Evolutionary conservation across 495 filamentous ascomycete genomes (phyloP).

Genomic region (Podospora sp.): DNA sequence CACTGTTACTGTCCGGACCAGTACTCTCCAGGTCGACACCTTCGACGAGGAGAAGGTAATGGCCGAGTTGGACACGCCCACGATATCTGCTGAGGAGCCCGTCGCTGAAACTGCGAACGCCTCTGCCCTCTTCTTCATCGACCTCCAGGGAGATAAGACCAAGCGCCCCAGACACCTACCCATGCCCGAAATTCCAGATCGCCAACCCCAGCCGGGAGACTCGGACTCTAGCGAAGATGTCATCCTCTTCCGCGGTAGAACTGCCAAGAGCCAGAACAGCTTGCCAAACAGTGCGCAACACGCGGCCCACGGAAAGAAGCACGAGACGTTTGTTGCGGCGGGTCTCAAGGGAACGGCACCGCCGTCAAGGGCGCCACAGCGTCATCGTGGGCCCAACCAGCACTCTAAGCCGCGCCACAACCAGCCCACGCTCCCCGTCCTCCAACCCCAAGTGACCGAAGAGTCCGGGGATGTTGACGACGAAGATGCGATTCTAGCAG

Average conservation of each 20-base stretch:
- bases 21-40: background rate
- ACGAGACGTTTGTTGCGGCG: background rate
- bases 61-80: background rate
- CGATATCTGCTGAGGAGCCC: background rate
- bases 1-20: background rate
- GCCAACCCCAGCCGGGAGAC: slow-evolving; percentile 38
- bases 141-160: slow-evolving; percentile 28
- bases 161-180: background rate
- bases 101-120: background rate
- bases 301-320: background rate
- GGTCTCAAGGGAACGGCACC: background rate
- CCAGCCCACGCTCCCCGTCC: background rate
- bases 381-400: background rate
- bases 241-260: slow-evolving; percentile 65
- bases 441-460: slow-evolving; percentile 9
- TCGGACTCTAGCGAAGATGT: slow-evolving; percentile 67
- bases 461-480: slow-evolving; percentile 34
- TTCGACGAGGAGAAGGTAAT: background rate
- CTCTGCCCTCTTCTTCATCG: slow-evolving; percentile 32
- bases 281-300: background rate
- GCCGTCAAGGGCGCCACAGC: background rate
- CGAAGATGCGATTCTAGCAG: slow-evolving; percentile 63
- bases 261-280: slow-evolving; percentile 14
- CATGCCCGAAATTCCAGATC: slow-evolving; percentile 17
- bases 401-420: background rate